phyloP scores from a whole-genome alignment of 352 stramenopile species.

The Pythium monospermum region DNA sequence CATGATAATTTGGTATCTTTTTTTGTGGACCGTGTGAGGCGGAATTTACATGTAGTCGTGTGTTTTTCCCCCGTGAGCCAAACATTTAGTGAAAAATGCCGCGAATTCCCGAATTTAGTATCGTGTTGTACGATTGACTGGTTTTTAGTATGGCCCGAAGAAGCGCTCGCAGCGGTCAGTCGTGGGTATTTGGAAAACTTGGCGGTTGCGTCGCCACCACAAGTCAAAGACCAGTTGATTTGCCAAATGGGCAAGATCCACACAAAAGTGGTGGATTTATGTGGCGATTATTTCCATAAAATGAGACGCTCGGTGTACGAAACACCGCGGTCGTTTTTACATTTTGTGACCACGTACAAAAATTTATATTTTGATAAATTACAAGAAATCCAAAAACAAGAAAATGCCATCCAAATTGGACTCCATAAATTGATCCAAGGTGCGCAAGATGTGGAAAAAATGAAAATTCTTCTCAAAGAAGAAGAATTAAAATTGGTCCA shows the following conservation, averaged over 20 bases:
- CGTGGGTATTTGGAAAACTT: constrained; percentile 86
- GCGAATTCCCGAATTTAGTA: constrained; percentile 88
- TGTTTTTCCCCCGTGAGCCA: constrained; percentile 85
- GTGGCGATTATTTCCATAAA: constrained; percentile 86
- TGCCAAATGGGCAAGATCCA: too few relatives aligned
- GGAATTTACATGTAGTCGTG: constrained; percentile 82
- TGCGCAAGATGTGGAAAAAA: constrained; percentile 84
- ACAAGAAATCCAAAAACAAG: constrained; percentile 69
- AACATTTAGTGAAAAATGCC: constrained; percentile 71
- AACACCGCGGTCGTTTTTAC: constrained; percentile 94
- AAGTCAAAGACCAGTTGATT: constrained; percentile 72
- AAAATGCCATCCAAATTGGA: constrained; percentile 79
- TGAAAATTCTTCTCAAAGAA: constrained; percentile 86
- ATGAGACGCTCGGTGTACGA: constrained; percentile 92
- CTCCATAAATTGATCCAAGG: constrained; percentile 87
- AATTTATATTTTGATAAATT: constrained; percentile 83
- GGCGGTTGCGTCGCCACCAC: constrained; percentile 70
- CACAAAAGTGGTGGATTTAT: constrained; percentile 92
- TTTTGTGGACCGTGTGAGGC: constrained; percentile 82
- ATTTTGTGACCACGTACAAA: constrained; percentile 93
- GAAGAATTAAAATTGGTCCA: constrained; percentile 85
- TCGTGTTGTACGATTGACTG: constrained; percentile 96
- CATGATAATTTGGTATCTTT: constrained; percentile 79
- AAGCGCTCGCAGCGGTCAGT: constrained; percentile 90
- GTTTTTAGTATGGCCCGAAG: constrained; percentile 93